Evolutionary conservation across 768 basidiomycete genomes (phyloP), one percentile per base, ranked within the genome.

Genomic region (Phaeolepiota aurea): DNA sequence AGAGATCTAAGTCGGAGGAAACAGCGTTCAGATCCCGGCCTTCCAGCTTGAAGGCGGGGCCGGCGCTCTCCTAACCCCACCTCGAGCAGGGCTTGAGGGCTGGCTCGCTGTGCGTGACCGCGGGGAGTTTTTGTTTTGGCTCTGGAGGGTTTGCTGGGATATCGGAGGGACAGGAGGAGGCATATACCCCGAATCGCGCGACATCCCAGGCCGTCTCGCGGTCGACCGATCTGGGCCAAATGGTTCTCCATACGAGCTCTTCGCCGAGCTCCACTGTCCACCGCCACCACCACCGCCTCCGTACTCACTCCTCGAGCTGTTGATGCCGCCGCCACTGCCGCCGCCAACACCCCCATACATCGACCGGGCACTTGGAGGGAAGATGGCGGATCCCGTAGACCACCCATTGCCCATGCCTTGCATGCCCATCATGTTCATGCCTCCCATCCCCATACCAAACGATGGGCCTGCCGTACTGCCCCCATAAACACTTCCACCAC

Each of bases 171-270:
- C 55, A 28, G 67, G 33, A 9, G 28, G 64, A 19, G 71, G 69
- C 48, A 63, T 56, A 47, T 66, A 63, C n/a, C 61, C 61, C 20
- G 70, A 66, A 28, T 68, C 63, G 31, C 65, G 54, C 42, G 48
- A 48, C 48, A 13, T 45, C 37, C 3, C 47, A 25, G 36, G 40
- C 45, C 42, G 48, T 39, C 46, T 57, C 45, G 35, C 43, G 53
- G 38, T 44, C 43, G 40, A 48, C 42, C 31, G 58, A 53, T 49
- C 48, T 14, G 72, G 65, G 5, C 76, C 73, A 52, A 79, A 76
- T 5, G 71, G 56, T 44, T 82, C 82, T 10, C 84, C 87, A 50
- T 87, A 87, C 35, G 74, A 77, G 49, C 81, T 87, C 48, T 71
- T 69, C 32, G 82, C 72, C 15, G 71, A 68, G 45, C 53, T 67